phyloP scores from a whole-genome alignment of 345 rosid species.

The Luvunga scandens region DNA sequence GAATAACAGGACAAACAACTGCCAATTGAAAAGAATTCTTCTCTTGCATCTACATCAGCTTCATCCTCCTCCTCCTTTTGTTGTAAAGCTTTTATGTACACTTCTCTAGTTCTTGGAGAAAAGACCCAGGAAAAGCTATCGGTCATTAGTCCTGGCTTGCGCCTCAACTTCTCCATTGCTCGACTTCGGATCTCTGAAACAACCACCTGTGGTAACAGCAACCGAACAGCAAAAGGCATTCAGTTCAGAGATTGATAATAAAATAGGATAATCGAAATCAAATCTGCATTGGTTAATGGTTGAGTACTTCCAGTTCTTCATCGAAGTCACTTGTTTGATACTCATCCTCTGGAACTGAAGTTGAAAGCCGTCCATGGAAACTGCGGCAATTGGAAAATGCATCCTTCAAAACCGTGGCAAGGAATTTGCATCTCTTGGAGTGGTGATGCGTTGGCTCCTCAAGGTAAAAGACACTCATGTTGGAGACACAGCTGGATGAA shows the following conservation, averaged over 20 bases:
- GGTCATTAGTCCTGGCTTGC: conserved; percentile 37
- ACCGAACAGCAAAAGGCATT: neutral
- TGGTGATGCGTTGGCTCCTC: conserved; percentile 38
- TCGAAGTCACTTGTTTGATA: conserved; percentile 29
- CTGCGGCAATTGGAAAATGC: conserved; percentile 49
- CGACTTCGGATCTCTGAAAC: conserved; percentile 63
- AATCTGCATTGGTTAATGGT: neutral
- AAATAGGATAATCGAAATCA: neutral
- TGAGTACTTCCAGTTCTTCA: conserved; percentile 49
- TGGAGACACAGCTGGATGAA: conserved; percentile 7
- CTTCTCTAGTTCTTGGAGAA: conserved; percentile 31
- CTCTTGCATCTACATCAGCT: conserved; percentile 29
- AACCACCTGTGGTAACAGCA: conserved; percentile 40
- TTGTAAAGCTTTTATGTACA: conserved; percentile 7
- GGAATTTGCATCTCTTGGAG: conserved; percentile 47
- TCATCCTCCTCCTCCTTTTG: conserved; percentile 12
- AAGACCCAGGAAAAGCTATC: conserved; percentile 48
- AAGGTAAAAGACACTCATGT: conserved; percentile 57
- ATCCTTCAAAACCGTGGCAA: conserved; percentile 44
- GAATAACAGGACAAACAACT: conserved; percentile 71
- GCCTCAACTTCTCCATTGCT: conserved; percentile 76
- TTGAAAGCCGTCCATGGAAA: conserved; percentile 34
- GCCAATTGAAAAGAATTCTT: conserved; percentile 56
- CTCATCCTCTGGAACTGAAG: conserved; percentile 37
- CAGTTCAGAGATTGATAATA: neutral